Evolutionary conservation across 2,329 filamentous ascomycete genomes (phyloP), one percentile per base, ranked within the genome.

Genomic region (Nannizziopsis arthrosporioides): DNA sequence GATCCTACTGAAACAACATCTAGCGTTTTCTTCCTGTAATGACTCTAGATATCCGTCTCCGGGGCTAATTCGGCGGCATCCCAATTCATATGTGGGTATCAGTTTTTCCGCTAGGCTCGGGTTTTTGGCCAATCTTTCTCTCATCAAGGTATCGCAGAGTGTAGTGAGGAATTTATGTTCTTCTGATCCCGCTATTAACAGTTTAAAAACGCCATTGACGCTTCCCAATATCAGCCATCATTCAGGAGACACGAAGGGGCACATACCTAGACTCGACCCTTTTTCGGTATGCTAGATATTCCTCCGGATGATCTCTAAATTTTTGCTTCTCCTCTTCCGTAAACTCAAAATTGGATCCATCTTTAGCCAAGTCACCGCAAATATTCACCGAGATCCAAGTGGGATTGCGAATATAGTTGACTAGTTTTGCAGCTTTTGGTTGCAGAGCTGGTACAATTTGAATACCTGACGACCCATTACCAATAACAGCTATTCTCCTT

Each of bases 361-460:
- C 46, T 32, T 48, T 36, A 8, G 35, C 18, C 22, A 45, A 38
- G 40, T 37, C 10, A 10, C 46, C 46, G 9, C 46, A 40, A 11
- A 48, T 38, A 18, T 34, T 41, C 15, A 12, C 14, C 1, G 46
- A 14, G 22, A 48, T 30, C 60, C 58, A 65, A 14, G 63, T 64
- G 6, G 61, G 53, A 30, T 57, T 54, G 12, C 48, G 48, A n/a
- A 43, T 43, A 18, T 39, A 50, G 43, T 44, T 34, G 8, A 36
- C 42, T 11, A 50, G 18, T 15, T 50, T 44, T 17, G 34, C 15
- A 22, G 44, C 48, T 17, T 41, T 47, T 18, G 47, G 47, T 42
- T 63, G 50, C 58, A 64, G 55, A 2, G 54, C 58, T 18, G 67
- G 66, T 15, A 70, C 59, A 30, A 69, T 59, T 51, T 70, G 67